A percentile compares a stretch with the other conserved stretches of the same genome.
Conservation (phyloP, 2,329 filamentous ascomycete species). For the Fusarium solani-melongenae region DNA sequence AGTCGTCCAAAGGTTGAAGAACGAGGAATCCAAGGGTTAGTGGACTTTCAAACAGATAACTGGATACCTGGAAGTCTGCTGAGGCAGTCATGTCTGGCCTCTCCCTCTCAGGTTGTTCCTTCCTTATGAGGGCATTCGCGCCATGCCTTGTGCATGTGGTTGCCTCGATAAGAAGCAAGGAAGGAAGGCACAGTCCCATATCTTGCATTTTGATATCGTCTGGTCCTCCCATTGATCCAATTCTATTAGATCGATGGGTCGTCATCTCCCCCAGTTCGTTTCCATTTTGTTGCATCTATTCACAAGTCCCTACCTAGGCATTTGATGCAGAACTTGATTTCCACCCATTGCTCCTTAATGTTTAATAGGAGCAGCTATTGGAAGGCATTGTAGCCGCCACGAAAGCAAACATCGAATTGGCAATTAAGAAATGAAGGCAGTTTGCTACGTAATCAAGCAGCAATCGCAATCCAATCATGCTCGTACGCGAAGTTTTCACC, state of each 20-base stretch:
- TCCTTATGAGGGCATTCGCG: neutral
- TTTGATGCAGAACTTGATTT: neutral
- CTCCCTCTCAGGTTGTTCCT: neutral
- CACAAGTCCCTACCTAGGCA: neutral
- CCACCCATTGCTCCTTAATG: neutral
- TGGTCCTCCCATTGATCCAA: neutral
- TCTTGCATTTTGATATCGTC: neutral
- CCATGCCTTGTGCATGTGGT: neutral
- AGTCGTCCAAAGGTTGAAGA: slow-evolving; percentile 1
- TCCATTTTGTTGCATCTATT: neutral
- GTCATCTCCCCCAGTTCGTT: neutral
- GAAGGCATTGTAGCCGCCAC: neutral
- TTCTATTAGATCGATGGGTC: neutral
- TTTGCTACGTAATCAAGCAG: neutral
- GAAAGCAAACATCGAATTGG: neutral
- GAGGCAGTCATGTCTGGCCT: neutral
- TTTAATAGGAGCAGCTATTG: neutral
- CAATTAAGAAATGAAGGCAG: neutral
- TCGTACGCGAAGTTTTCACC: neutral
- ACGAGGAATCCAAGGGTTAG: neutral
- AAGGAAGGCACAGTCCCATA: neutral
- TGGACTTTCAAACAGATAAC: neutral
- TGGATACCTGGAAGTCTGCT: neutral
- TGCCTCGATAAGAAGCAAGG: neutral
- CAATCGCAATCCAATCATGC: neutral